phyloP scores from a whole-genome alignment of 495 filamentous ascomycete genomes.

The Neurospora hispaniola region DNA sequence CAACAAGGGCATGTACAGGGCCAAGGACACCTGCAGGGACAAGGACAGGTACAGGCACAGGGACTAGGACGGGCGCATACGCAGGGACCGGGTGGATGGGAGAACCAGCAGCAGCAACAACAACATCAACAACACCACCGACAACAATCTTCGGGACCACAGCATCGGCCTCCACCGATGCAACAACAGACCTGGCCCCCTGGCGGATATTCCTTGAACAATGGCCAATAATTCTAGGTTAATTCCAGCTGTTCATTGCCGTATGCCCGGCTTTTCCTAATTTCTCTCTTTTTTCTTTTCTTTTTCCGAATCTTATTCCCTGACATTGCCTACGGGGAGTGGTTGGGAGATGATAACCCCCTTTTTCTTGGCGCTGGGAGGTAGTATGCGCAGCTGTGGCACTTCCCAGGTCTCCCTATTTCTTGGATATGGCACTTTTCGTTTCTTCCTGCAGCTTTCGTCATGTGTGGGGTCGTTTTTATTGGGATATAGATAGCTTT shows the following conservation, averaged over 20 bases:
- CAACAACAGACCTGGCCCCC: neutral
- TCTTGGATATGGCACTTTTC: neutral
- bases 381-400: too few species aligned
- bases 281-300: too few species aligned
- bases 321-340: too few species aligned
- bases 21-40: constrained; percentile 10
- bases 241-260: too few species aligned
- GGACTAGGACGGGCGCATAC: too few species aligned
- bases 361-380: too few species aligned
- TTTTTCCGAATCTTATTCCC: too few species aligned
- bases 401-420: too few species aligned
- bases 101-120: neutral
- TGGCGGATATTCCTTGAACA: neutral
- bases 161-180: neutral
- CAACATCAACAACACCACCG: constrained; percentile 11
- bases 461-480: neutral
- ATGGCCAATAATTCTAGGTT: neutral
- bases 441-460: neutral
- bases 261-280: too few species aligned
- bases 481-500: neutral
- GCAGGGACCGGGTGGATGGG: neutral
- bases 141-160: neutral
- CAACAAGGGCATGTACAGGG: constrained; percentile 10
- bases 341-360: too few species aligned
- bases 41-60: constrained; percentile 8